phyloP scores from a whole-genome alignment of 176 grass and related monocot species.

The Musa troglodytarum region DNA sequence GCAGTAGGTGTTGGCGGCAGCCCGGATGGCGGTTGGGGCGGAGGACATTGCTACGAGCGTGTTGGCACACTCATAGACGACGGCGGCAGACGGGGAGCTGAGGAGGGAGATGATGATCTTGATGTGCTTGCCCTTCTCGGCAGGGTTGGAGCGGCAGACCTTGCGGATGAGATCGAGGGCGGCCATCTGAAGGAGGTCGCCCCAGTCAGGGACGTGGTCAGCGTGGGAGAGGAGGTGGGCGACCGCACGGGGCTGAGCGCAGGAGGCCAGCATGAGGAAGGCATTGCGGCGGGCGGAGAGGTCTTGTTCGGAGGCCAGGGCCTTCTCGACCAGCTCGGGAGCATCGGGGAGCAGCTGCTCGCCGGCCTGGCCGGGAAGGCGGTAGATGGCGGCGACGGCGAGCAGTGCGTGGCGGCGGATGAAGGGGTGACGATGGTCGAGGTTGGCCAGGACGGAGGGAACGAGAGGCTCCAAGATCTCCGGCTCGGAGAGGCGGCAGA shows the following conservation, averaged over 20 bases:
- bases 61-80: constrained; percentile 10
- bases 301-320: constrained; percentile 8
- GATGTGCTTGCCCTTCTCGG: constrained; percentile 15
- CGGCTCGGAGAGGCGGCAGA: constrained; percentile 60
- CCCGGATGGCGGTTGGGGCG: constrained; percentile 5
- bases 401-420: constrained; percentile 59
- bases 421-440: constrained; percentile 74
- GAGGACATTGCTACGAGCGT: constrained; percentile 11
- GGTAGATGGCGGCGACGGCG: constrained; percentile 52
- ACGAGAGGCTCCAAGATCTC: constrained; percentile 75
- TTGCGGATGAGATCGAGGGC: constrained; percentile 14
- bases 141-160: constrained; percentile 10
- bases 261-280: constrained; percentile 13
- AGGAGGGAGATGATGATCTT: constrained; percentile 19
- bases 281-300: constrained; percentile 16
- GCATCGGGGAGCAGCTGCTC: constrained; percentile 12
- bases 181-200: constrained; percentile 17
- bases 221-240: constrained; percentile 6
- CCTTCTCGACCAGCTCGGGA: constrained; percentile 11
- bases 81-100: constrained; percentile 6
- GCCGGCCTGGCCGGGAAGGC: constrained; percentile 20
- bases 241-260: constrained; percentile 4
- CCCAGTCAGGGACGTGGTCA: constrained; percentile 6
- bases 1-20: constrained; percentile 8
- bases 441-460: constrained; percentile 63